A percentile compares a stretch with the other conserved stretches of the same genome.
phyloP scores from a whole-genome alignment of 2,329 filamentous ascomycete genomes.

The Cadophora gregata region DNA sequence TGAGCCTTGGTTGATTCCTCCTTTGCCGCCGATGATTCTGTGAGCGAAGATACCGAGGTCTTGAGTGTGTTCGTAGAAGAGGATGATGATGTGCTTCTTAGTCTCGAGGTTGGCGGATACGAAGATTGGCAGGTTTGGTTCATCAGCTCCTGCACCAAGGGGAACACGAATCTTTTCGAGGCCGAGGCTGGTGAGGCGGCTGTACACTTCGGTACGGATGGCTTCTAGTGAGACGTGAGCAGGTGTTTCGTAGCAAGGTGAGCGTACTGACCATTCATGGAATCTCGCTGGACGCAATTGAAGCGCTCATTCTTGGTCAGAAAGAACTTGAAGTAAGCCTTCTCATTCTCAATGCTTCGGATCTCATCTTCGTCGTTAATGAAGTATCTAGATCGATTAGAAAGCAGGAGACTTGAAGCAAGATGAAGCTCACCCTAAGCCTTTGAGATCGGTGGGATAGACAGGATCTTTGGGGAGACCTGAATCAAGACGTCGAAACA shows the following conservation, averaged over 20 bases:
- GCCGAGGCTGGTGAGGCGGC: conserved; percentile 66
- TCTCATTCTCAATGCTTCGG: conserved; percentile 69
- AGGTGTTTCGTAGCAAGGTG: background rate
- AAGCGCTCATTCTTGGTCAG: conserved; percentile 75
- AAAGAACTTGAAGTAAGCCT: conserved; percentile 76
- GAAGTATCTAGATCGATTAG: conserved; percentile 66
- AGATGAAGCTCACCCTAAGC: conserved; percentile 69
- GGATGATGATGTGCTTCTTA: conserved; percentile 69
- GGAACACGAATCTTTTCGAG: conserved; percentile 69
- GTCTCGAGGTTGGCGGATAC: conserved; percentile 59
- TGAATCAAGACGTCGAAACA: conserved; percentile 77
- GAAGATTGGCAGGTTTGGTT: conserved; percentile 74
- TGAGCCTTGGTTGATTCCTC: conserved; percentile 74
- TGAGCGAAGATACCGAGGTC: conserved; percentile 79
- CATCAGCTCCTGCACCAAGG: conserved; percentile 50
- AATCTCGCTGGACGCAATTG: conserved; percentile 76
- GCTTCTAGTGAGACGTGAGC: conserved; percentile 57
- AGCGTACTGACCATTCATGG: conserved; percentile 68
- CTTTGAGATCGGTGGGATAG: conserved; percentile 69
- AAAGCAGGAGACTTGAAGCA: background rate
- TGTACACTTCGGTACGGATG: conserved; percentile 62
- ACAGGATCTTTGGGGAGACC: conserved; percentile 73
- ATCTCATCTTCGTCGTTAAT: conserved; percentile 78
- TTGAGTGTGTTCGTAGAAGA: conserved; percentile 75
- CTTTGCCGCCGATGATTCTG: conserved; percentile 65